Conservation (phyloP, 1,284 basidiomycete species). For the Somion occarium region DNA sequence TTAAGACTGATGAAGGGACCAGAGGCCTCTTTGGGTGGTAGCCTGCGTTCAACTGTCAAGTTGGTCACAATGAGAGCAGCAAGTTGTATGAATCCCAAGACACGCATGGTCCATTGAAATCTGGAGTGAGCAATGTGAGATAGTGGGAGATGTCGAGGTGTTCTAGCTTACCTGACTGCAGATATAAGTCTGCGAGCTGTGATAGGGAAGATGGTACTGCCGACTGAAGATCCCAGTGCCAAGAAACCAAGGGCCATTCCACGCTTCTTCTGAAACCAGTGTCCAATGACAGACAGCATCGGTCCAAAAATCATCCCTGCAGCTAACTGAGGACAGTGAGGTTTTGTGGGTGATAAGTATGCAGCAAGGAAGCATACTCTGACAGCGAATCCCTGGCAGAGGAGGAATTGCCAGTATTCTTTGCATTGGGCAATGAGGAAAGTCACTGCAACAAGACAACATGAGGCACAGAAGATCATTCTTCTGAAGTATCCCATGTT, state of each 20-base stretch:
- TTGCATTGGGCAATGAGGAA: slow-evolving; percentile 48
- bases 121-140: slow-evolving; percentile 22
- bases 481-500: slow-evolving; percentile 46
- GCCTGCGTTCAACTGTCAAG: slow-evolving; percentile 41
- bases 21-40: slow-evolving; percentile 42
- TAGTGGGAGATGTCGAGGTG: not conserved
- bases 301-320: slow-evolving; percentile 42
- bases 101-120: slow-evolving; percentile 59
- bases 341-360: not conserved
- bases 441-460: slow-evolving; percentile 36
- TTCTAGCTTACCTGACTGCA: slow-evolving; percentile 26
- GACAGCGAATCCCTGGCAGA: slow-evolving; percentile 42
- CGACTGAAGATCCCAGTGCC: slow-evolving; percentile 37
- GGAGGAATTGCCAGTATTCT: slow-evolving; percentile 48
- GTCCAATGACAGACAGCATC: slow-evolving; percentile 36
- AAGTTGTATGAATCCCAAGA: slow-evolving; percentile 50
- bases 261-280: slow-evolving; percentile 44
- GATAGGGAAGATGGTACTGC: slow-evolving; percentile 42
- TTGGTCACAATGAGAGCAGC: slow-evolving; percentile 38
- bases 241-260: slow-evolving; percentile 38
- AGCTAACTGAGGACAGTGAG: slow-evolving; percentile 17
- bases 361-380: slow-evolving; percentile 32
- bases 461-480: slow-evolving; percentile 28
- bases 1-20: slow-evolving; percentile 47
- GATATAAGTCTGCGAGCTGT: slow-evolving; percentile 35